Evolutionary conservation across 2,329 filamentous ascomycete species (phyloP).

Genomic region (Xylaria arbuscula): DNA sequence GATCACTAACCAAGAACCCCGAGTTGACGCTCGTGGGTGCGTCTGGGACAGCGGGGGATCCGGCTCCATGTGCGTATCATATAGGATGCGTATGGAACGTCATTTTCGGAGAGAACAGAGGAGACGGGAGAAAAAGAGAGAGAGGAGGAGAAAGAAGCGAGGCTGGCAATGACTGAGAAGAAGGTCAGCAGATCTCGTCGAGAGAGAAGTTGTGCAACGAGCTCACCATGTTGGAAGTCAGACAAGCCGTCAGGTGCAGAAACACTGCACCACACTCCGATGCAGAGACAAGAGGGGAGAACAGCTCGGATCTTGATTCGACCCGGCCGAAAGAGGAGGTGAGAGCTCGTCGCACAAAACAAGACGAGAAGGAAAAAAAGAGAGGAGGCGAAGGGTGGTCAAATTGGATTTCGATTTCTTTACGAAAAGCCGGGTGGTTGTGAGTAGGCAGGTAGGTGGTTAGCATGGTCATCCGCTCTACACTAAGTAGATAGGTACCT

Average conservation of each 20-base stretch:
- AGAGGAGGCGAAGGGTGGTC: slow-evolving; percentile 20
- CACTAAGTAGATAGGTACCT: not conserved
- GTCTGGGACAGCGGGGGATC: slow-evolving; percentile 1
- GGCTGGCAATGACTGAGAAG: slow-evolving; percentile 7
- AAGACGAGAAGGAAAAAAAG: not conserved
- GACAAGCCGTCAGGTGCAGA: slow-evolving; percentile 39
- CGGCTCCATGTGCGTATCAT: slow-evolving; percentile 9
- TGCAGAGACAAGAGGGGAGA: slow-evolving; percentile 9
- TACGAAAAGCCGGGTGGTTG: slow-evolving; percentile 31
- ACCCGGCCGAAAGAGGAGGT: not conserved
- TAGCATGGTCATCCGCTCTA: not conserved
- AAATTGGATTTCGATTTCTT: slow-evolving; percentile 31
- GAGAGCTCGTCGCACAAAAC: slow-evolving; percentile 1
- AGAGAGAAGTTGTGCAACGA: slow-evolving; percentile 28
- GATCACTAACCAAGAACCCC: not conserved
- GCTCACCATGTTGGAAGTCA: slow-evolving; percentile 33
- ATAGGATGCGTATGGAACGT: slow-evolving; percentile 2
- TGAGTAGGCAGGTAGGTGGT: slow-evolving; percentile 28
- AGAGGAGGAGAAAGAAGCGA: slow-evolving; percentile 1
- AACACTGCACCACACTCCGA: slow-evolving; percentile 30
- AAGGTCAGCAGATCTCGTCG: slow-evolving; percentile 33
- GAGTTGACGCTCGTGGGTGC: slow-evolving; percentile 15
- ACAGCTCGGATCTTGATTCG: not conserved
- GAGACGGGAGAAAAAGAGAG: slow-evolving; percentile 16
- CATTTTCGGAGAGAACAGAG: slow-evolving; percentile 13